Base-by-base conservation (phyloP, 345 rosid genomes). In the Brassica juncea region DNA sequence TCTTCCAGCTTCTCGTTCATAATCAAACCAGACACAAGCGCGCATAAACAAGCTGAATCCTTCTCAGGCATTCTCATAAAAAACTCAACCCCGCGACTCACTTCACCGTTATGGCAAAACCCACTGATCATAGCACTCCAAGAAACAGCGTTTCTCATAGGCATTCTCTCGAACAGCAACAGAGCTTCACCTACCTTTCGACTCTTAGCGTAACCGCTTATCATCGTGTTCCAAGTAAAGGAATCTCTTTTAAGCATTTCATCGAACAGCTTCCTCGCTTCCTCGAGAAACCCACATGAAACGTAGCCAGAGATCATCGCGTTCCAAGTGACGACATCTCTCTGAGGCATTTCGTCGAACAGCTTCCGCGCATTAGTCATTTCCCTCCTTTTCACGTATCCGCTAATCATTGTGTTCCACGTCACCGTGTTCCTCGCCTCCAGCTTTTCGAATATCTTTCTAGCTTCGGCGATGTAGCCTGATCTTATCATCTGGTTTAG, bases 191-290 rank as follows among this genome's bases (percentile, higher is more conserved):
- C 80, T 79, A 88, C n/a, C n/a, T n/a, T 86, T 68, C 91, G 86
- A 49, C 75, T 83, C 86, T 86, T 92, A 0, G 87, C 89, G n/a
- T 88, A 89, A 70, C 93, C 93, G 72, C 90, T 89, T 73, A 92
- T 87, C 89, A 92, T 88, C 4, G 92, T 92, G 65, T 92, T 92
- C 93, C 93, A 92, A 4, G 95, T 79, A 72, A 76, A 71, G 23
- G n/a, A 66, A 5, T 81, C 84, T 6, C 84, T 66, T 11, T 7
- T 1, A n/a, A 87, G 79, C 82, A 82, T 82, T 74, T 68, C 84
- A 65, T 82, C 82, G 3, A 82, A 82, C 66, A 82, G 5, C 14
- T 68, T 61, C 27, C 84, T 73, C 11, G 79, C 84, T 71, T 76
- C 81, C 9, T 81, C 77, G 1, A 81, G 23, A 78, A 84, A 85